Conservation (phyloP, 2,329 filamentous ascomycete genomes). For the Aspergillus pseudonomiae region DNA sequence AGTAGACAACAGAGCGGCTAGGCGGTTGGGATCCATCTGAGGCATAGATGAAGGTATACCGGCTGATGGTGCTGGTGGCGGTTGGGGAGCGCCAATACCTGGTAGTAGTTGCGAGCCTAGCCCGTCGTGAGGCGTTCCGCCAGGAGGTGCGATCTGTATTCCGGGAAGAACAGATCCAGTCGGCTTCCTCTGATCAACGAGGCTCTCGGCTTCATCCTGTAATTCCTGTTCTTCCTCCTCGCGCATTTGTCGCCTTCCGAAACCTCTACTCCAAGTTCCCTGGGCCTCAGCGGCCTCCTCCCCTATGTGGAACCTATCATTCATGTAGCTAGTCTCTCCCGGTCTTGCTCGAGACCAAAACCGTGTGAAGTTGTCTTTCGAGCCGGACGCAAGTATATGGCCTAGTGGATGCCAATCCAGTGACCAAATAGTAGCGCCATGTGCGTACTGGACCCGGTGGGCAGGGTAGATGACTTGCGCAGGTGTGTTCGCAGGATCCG, state of each 20-base stretch:
- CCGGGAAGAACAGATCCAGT: slow-evolving; percentile 56
- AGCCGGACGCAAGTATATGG: slow-evolving; percentile 92
- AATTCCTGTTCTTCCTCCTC: slow-evolving; percentile 93
- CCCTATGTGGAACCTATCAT: slow-evolving; percentile 93
- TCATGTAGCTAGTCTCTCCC: slow-evolving; percentile 80
- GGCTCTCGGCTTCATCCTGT: slow-evolving; percentile 88
- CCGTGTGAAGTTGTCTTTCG: slow-evolving; percentile 92
- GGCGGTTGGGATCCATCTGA: slow-evolving; percentile 51
- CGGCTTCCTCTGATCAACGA: slow-evolving; percentile 87
- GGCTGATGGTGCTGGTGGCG: slow-evolving; percentile 38
- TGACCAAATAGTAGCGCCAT: slow-evolving; percentile 96
- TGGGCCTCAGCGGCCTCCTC: slow-evolving; percentile 90
- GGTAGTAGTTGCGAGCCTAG: slow-evolving; percentile 47
- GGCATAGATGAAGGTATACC: slow-evolving; percentile 42
- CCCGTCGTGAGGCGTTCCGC: slow-evolving; percentile 51
- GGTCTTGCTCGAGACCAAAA: slow-evolving; percentile 94
- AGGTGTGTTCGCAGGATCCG: slow-evolving; percentile 76
- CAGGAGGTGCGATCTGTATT: slow-evolving; percentile 63
- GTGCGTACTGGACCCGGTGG: slow-evolving; percentile 82
- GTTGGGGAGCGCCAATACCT: slow-evolving; percentile 51
- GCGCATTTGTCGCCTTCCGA: slow-evolving; percentile 74
- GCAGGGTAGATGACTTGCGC: slow-evolving; percentile 91
- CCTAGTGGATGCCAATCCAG: slow-evolving; percentile 97
- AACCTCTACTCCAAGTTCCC: slow-evolving; percentile 87
- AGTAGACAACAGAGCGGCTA: slow-evolving; percentile 51